phyloP scores from a whole-genome alignment of 768 basidiomycete species.

The Hortiboletus campestris region DNA sequence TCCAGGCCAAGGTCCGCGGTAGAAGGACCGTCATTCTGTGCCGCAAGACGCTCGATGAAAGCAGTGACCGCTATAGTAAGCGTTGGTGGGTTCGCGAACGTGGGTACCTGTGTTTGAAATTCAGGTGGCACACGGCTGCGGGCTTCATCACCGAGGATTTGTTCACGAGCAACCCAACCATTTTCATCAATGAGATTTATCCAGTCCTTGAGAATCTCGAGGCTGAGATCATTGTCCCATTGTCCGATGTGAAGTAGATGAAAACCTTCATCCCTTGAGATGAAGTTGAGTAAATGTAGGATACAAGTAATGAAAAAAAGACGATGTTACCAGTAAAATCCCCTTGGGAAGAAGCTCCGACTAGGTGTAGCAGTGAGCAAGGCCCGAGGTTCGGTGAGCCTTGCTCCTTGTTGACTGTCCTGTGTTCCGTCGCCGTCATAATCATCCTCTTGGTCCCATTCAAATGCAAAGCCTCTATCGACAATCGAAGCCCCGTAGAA shows the following conservation, averaged over 20 bases:
- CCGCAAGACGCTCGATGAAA: conserved; percentile 74
- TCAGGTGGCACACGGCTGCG: conserved; percentile 90
- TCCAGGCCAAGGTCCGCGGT: conserved; percentile 67
- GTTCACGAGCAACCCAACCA: conserved; percentile 95
- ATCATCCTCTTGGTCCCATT: conserved; percentile 81
- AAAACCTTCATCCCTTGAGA: conserved; percentile 91
- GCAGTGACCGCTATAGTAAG: conserved; percentile 91
- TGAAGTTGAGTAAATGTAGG: neutral
- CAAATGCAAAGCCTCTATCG: conserved; percentile 80
- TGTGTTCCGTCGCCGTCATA: conserved; percentile 39
- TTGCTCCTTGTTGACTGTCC: conserved; percentile 49
- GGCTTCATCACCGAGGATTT: conserved; percentile 95
- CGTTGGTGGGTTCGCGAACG: conserved; percentile 93
- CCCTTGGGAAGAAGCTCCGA: conserved; percentile 94
- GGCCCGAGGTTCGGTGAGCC: conserved; percentile 68
- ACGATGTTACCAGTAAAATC: conserved; percentile 87
- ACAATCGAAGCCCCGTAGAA: conserved; percentile 91
- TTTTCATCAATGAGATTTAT: conserved; percentile 87
- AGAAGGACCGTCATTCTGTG: conserved; percentile 45
- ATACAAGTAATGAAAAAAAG: neutral
- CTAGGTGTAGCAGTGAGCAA: conserved; percentile 93
- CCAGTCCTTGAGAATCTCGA: conserved; percentile 91
- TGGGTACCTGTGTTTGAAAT: conserved; percentile 92
- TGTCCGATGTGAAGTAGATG: conserved; percentile 88
- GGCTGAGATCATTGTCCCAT: conserved; percentile 90